Percentiles rank a stretch among this genome's conserved stretches.
These are phyloP conservation scores for Atalantia buxifolia DNA, from an alignment of 345 rosid species.

Conservation along the genomic window DNA sequence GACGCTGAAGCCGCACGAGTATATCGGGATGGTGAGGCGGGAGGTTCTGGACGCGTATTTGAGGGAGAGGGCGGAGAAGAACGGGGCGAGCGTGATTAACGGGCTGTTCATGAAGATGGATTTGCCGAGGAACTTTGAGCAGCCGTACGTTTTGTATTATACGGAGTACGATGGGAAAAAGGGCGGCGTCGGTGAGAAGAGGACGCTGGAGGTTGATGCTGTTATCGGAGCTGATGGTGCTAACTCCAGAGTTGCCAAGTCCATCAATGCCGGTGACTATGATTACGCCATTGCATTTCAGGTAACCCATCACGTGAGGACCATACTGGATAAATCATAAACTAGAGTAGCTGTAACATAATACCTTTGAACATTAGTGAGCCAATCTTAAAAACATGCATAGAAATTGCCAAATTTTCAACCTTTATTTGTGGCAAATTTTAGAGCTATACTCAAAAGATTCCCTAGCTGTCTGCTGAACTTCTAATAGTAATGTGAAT, in stretches of 20 bases:
- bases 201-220: slow-evolving; percentile 83
- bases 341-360: too few relatives aligned
- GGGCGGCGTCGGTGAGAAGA: slow-evolving; percentile 68
- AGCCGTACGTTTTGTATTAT: slow-evolving; percentile 71
- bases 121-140: slow-evolving; percentile 42
- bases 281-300: slow-evolving; percentile 96
- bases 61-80: slow-evolving; percentile 71
- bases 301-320: slow-evolving; percentile 32
- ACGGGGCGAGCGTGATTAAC: slow-evolving; percentile 74
- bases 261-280: slow-evolving; percentile 86
- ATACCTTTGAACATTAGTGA: too few relatives aligned
- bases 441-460: too few relatives aligned
- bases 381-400: too few relatives aligned
- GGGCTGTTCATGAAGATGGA: slow-evolving; percentile 92
- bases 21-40: slow-evolving; percentile 94
- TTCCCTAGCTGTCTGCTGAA: too few relatives aligned
- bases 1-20: slow-evolving; percentile 92
- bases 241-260: slow-evolving; percentile 87
- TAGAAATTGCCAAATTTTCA: too few relatives aligned
- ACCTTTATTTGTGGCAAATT: too few relatives aligned
- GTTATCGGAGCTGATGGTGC: slow-evolving; percentile 97
- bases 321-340: background rate
- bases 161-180: slow-evolving; percentile 74
- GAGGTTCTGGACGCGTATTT: slow-evolving; percentile 74
- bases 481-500: too few relatives aligned